Conservation (phyloP, 345 rosid species). For the Noccaea bulbosa region DNA sequence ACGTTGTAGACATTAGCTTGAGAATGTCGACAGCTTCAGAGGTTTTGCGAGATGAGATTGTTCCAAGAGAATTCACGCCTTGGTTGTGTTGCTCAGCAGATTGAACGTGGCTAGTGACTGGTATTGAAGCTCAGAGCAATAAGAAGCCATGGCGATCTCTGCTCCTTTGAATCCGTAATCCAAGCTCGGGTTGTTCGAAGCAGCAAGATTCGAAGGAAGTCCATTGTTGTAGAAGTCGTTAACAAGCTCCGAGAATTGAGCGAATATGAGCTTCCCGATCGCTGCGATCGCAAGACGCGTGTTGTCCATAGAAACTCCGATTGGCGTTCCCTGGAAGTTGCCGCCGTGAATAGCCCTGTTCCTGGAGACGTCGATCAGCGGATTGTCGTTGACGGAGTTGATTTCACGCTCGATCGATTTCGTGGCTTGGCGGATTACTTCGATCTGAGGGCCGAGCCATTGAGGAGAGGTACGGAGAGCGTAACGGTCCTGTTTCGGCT, state of each 20-base stretch:
- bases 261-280: too few relatives aligned
- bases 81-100: conserved; percentile 83
- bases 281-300: too few relatives aligned
- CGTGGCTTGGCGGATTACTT: too few relatives aligned
- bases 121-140: conserved; percentile 77
- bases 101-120: conserved; percentile 77
- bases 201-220: conserved; percentile 74
- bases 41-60: conserved; percentile 70
- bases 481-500: too few relatives aligned
- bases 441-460: too few relatives aligned
- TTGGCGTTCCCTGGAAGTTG: too few relatives aligned
- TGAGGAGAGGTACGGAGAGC: too few relatives aligned
- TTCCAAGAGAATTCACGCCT: conserved; percentile 74
- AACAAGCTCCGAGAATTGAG: conserved; percentile 75
- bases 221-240: conserved; percentile 84
- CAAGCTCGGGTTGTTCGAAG: conserved; percentile 66
- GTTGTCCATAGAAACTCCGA: too few relatives aligned
- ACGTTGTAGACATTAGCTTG: conserved; percentile 77
- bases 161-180: conserved; percentile 87
- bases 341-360: too few relatives aligned
- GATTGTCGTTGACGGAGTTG: too few relatives aligned
- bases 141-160: conserved; percentile 84
- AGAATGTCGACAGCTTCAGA: conserved; percentile 64
- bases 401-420: too few relatives aligned
- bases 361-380: too few relatives aligned